These are phyloP conservation scores for Scleromitrula shiraiana DNA, from an alignment of 2,329 filamentous ascomycete species.

Conservation along the genomic window DNA sequence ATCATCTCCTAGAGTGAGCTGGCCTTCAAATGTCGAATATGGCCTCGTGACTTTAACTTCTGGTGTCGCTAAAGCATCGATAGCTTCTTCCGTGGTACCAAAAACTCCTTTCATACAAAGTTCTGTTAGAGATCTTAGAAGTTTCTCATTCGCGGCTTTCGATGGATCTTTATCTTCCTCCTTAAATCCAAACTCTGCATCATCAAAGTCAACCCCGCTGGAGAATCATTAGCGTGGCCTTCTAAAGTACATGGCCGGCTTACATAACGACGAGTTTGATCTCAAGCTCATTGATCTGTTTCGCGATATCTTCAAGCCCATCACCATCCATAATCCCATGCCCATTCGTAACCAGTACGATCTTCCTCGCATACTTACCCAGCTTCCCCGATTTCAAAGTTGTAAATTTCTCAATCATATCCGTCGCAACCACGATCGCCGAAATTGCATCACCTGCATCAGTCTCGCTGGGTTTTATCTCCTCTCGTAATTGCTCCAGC, in stretches of 20 bases:
- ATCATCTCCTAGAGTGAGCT: conserved; percentile 71
- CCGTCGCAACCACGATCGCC: conserved; percentile 74
- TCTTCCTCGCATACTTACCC: conserved; percentile 70
- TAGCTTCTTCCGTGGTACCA: conserved; percentile 80
- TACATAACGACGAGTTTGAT: conserved; percentile 77
- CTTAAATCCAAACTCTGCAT: conserved; percentile 80
- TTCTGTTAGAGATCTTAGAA: conserved; percentile 57
- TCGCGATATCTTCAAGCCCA: conserved; percentile 56
- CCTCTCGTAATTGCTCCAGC: conserved; percentile 54
- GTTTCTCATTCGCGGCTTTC: conserved; percentile 69
- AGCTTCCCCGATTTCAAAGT: conserved; percentile 45
- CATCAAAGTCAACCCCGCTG: conserved; percentile 89
- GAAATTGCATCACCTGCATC: conserved; percentile 76
- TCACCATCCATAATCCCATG: conserved; percentile 64
- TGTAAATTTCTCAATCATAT: conserved; percentile 75
- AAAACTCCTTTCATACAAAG: conserved; percentile 61
- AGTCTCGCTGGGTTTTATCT: conserved; percentile 60
- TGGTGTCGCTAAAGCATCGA: conserved; percentile 71
- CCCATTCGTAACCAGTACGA: conserved; percentile 81
- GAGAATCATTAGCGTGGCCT: conserved; percentile 18
- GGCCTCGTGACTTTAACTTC: conserved; percentile 68
- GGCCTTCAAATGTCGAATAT: conserved; percentile 71
- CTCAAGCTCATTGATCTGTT: conserved; percentile 64
- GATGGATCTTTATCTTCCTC: conserved; percentile 71
- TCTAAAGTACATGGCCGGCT: conserved; percentile 30